Base-by-base conservation (phyloP, 306 rosid species). In the Inga leiocalycina region DNA sequence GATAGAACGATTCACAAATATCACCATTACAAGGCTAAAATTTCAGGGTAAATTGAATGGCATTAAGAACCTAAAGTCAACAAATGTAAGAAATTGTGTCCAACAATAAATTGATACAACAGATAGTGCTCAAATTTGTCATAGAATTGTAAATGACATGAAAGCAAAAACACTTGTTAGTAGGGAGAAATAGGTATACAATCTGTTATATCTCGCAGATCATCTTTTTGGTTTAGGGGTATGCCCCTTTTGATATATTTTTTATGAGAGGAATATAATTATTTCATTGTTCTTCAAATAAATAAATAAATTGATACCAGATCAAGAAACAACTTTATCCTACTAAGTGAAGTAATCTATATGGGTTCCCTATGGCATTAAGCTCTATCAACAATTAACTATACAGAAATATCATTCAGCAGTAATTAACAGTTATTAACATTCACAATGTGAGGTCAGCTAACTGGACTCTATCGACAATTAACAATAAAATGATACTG, bases 1-100 rank as follows among this genome's bases (percentile, higher is more conserved):
- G 71, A 86, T 24, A 65, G 81, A 62, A 83, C 41, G 76, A 74
- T 24, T 77, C 39, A 83, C 57, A 83, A 56, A 72, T 51, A 67
- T 65, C 83, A 71, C 34, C 35, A 76, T 37, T 75, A 56, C 78
- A 85, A 79, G 68, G 79, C 76, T 30, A 73, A 46, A 45, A 51
- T 14, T 30, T 75, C 17, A 32, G 10, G 17, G 35, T 32, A 41
- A 41, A 35, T 59, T 27, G 46, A 61, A 43, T n/a, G 49, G 45
- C 52, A n/a, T 74, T 3, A 69, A 39, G 15, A 34, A 39, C 49
- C 11, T 30, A 71, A 48, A 19, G 64, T 67, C n/a, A 74, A n/a
- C 16, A n/a, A 75, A 49, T 56, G 59, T 24, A 64, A 59, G 39
- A 74, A 54, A 24, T 54, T 11, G 54, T n/a, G 71, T 13, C 34